phyloP scores from a whole-genome alignment of 108 stramenopile species.

The Cyclostephanos tholiformis region DNA sequence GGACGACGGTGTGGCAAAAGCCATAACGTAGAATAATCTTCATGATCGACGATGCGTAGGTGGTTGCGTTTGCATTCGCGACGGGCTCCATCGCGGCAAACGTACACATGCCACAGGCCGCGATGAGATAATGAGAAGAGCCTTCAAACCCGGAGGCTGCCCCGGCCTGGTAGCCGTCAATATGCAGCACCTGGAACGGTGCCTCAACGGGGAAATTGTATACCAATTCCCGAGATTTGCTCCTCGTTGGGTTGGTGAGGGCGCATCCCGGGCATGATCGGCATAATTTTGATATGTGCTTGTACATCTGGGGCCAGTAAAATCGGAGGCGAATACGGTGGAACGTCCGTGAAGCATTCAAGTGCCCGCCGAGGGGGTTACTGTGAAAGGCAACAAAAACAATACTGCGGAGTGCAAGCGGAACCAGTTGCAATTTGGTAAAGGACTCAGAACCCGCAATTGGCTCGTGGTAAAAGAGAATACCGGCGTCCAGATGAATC shows the following conservation, averaged over 20 bases:
- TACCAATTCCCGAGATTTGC: not conserved
- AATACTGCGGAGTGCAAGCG: not conserved
- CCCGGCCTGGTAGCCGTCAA: conserved; percentile 21
- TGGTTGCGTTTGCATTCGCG: not conserved
- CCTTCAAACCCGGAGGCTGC: conserved; percentile 11
- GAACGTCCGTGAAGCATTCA: not conserved
- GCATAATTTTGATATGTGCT: not conserved
- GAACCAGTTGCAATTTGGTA: not conserved
- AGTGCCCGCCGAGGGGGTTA: not conserved
- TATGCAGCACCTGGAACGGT: conserved; percentile 11
- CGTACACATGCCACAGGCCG: conserved; percentile 10
- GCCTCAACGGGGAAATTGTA: not conserved
- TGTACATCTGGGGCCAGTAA: not conserved
- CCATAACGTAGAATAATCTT: conserved; percentile 13
- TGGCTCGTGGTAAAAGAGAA: not conserved
- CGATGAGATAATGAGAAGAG: not conserved
- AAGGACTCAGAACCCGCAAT: not conserved
- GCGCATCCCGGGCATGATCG: not conserved
- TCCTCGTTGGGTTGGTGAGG: not conserved
- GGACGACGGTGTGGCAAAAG: too few species aligned
- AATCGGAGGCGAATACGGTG: not conserved
- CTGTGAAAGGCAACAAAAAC: not conserved
- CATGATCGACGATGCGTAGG: conserved; percentile 18
- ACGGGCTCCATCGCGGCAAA: conserved; percentile 13
- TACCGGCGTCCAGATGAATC: not conserved